Evolutionary conservation across 129 eudicot species (phyloP).

Genomic region (Pittosporum tobira): DNA sequence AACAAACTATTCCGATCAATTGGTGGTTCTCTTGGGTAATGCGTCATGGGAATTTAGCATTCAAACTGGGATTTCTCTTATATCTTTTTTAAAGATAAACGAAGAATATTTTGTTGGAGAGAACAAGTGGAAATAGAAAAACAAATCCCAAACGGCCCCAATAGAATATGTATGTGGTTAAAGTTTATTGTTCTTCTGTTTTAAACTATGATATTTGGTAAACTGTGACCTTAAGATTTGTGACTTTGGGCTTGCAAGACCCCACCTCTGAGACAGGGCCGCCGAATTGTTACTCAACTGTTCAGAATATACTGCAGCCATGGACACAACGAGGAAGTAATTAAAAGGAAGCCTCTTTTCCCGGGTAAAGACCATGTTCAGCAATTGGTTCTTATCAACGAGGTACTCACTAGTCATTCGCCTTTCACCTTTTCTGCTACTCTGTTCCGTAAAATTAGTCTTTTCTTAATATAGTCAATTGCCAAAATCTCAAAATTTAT

Average conservation of each 20-base stretch:
- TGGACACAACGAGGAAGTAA: slow-evolving; percentile 86
- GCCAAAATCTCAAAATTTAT: no score
- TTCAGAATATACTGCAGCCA: slow-evolving; percentile 90
- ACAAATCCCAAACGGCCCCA: background rate
- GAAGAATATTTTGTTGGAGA: no score
- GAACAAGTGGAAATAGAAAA: background rate
- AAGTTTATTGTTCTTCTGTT: background rate
- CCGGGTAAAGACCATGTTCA: slow-evolving; percentile 93
- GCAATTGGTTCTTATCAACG: slow-evolving; percentile 66
- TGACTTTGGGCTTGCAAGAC: slow-evolving; percentile 94
- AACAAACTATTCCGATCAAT: no score
- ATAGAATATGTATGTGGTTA: background rate
- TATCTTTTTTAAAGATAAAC: no score
- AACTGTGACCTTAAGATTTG: slow-evolving; percentile 97
- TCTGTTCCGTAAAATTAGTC: no score
- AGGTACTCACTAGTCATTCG: slow-evolving; percentile 36
- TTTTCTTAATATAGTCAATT: no score
- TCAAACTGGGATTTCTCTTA: no score
- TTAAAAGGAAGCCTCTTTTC: slow-evolving; percentile 73
- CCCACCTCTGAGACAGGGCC: slow-evolving; percentile 82
- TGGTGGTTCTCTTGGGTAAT: no score
- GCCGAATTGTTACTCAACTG: slow-evolving; percentile 86
- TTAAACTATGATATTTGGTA: slow-evolving; percentile 18
- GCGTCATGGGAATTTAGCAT: no score
- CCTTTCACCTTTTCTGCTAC: no score